Evolutionary conservation across 140 eudicot species (phyloP).

Genomic region (Oenanthe javanica): DNA sequence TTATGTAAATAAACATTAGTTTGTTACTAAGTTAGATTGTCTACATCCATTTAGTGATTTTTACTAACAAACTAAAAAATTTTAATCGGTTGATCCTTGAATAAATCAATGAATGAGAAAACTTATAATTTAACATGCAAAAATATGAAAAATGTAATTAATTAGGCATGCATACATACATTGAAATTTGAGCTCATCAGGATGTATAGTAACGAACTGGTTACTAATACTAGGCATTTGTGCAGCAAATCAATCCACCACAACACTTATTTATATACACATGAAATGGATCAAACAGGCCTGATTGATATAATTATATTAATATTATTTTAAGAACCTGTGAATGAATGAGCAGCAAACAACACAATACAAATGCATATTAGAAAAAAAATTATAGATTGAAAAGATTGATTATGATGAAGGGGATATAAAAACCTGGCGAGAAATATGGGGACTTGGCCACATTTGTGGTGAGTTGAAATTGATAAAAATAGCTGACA

Average conservation of each 20-base stretch:
- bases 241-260: constrained; percentile 6
- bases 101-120: too few species aligned
- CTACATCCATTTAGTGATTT: too few species aligned
- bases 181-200: constrained; percentile 77
- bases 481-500: too few species aligned
- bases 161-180: constrained; percentile 23
- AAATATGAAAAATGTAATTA: not conserved
- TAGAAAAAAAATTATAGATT: not conserved
- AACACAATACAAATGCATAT: too few species aligned
- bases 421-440: not conserved
- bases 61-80: too few species aligned
- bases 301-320: too few species aligned
- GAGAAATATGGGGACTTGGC: not conserved
- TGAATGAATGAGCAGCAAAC: not conserved
- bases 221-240: constrained; percentile 39
- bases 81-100: too few species aligned
- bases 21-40: too few species aligned
- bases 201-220: constrained; percentile 60
- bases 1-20: too few species aligned
- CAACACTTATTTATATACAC: not conserved
- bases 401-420: too few species aligned
- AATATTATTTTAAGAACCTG: not conserved
- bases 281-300: not conserved
- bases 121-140: too few species aligned
- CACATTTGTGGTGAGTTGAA: not conserved